Evolutionary conservation across 164 flowering plant genomes (phyloP).

Genomic region (Vitis labrusca): DNA sequence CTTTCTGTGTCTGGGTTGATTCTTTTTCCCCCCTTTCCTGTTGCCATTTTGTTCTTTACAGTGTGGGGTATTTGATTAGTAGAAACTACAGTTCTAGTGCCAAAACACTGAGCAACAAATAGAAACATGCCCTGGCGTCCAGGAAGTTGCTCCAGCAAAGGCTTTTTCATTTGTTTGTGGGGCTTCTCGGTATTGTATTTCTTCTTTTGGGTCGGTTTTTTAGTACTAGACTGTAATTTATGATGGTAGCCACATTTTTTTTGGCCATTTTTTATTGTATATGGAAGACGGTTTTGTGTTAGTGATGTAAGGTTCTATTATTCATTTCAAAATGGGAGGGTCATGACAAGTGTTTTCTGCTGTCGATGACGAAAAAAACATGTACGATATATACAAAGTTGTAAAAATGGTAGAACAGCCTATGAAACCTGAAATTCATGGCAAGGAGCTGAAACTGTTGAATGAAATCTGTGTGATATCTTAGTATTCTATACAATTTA

Average conservation of each 20-base stretch:
- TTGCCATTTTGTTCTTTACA: not conserved
- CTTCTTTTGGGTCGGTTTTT: not conserved
- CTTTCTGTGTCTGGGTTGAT: slow-evolving; percentile 10
- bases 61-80: slow-evolving; percentile 19
- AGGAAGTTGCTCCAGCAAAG: not conserved
- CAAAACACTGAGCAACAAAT: not conserved
- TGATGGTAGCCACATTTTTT: slow-evolving; percentile 3
- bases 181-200: not conserved
- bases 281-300: not conserved
- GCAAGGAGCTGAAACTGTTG: no score
- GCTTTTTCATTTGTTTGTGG: not conserved
- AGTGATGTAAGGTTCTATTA: not conserved
- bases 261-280: not conserved
- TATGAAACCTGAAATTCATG: no score
- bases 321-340: not conserved
- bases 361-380: not conserved
- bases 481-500: no score
- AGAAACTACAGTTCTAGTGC: not conserved
- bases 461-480: no score
- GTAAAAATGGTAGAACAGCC: no score
- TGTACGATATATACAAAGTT: not conserved
- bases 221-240: slow-evolving; percentile 4
- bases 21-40: slow-evolving; percentile 8
- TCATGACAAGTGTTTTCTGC: no score
- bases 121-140: not conserved